phyloP scores from a whole-genome alignment of 495 filamentous ascomycete genomes.

The Aspergillus asperescens region DNA sequence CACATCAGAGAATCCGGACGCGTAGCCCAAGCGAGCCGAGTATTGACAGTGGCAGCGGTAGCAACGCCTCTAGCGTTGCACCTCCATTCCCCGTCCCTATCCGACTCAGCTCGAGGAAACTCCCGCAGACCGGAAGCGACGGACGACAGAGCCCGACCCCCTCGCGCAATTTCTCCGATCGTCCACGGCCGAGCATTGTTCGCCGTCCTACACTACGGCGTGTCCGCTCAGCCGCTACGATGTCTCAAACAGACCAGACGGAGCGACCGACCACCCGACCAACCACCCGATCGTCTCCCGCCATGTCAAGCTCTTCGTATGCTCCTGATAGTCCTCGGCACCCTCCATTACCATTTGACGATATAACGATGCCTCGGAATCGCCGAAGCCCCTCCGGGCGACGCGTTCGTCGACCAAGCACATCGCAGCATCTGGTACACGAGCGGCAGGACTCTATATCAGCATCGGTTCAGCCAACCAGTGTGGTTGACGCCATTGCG shows the following conservation, averaged over 20 bases:
- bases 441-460: constrained; percentile 49
- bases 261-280: constrained; percentile 44
- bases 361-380: constrained; percentile 54
- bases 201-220: constrained; percentile 61
- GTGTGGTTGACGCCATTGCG: constrained; percentile 95
- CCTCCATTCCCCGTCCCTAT: constrained; percentile 90
- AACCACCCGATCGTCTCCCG: constrained; percentile 59
- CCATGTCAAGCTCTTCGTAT: constrained; percentile 59
- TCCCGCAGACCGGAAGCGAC: constrained; percentile 66
- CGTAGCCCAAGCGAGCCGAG: constrained; percentile 72
- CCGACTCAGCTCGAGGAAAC: constrained; percentile 77
- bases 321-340: constrained; percentile 64
- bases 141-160: constrained; percentile 75
- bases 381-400: constrained; percentile 18
- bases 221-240: constrained; percentile 70
- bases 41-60: constrained; percentile 46
- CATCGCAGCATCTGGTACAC: constrained; percentile 25
- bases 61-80: constrained; percentile 33
- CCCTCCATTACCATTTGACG: constrained; percentile 69
- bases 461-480: constrained; percentile 61
- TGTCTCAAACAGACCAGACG: constrained; percentile 47
- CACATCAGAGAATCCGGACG: constrained; percentile 61
- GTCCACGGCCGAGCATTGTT: constrained; percentile 26
- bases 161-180: constrained; percentile 42
- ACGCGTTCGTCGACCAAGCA: constrained; percentile 18